Evolutionary conservation across 305 asterid species (phyloP), one percentile per base, ranked within the genome.

Genomic region (Fraxinus paxiana): DNA sequence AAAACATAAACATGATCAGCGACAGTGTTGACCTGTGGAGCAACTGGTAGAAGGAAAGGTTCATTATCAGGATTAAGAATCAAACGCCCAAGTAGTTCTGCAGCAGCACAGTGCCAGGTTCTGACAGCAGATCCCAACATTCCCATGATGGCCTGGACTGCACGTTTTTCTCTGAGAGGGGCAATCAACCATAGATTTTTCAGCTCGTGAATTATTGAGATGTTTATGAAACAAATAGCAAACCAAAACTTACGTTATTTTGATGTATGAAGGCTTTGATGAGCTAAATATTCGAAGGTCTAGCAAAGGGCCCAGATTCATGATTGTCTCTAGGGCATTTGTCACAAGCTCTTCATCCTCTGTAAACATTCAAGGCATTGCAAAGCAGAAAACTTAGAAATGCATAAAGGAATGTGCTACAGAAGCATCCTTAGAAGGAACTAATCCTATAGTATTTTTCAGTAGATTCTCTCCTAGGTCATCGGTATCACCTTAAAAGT

Each of bases 301-400:
- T 81, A 92, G 82, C 85, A 94, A 86, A n/a, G 94, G 98, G 22
- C 97, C 99, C 87, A 96, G 77, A 87, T 96, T 96, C 90, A 96
- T 95, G 77, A 92, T 89, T 6, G 94, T 92, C 91, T 96, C 99
- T 28, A 96, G 91, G 73, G 92, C 86, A 82, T 95, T 95, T 54
- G 99, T 95, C 38, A 92, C 99, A 65, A 95, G 97, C 83, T 96
- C 99, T 83, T 96, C 99, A 76, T 96, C 99, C 97, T 96, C 97
- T 96, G 96, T 78, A 79, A 46, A 81, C 77, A 56, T 83, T 77
- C 65, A 67, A 54, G 73, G 76, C 84, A 73, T 87, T 35, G 77
- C 79, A 75, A 82, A 75, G 48, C 65, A 54, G 79, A 38, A 72
- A 71, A 77, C 69, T 35, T 17, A 74, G 46, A 59, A 33, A 56